These are phyloP conservation scores for Helminthosporium solani DNA, from an alignment of 2,329 filamentous ascomycete genomes.

Conservation along the genomic window DNA sequence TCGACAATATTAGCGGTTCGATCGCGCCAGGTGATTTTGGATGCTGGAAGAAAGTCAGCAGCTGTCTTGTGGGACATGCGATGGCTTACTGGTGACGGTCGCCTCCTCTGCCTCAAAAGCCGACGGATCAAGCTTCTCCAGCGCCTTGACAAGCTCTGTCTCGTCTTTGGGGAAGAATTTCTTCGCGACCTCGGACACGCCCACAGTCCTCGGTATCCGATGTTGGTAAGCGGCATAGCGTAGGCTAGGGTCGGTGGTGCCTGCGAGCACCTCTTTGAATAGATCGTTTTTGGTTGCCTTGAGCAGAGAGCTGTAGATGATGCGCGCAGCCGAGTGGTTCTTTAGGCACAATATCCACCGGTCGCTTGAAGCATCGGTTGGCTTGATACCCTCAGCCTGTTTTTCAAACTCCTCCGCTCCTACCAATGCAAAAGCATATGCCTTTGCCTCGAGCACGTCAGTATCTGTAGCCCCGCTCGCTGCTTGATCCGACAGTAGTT, in stretches of 20 bases:
- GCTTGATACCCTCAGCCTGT: conserved; percentile 54
- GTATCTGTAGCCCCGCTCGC: conserved; percentile 65
- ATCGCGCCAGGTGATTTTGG: conserved; percentile 79
- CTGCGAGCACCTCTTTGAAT: conserved; percentile 81
- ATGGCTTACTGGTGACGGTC: conserved; percentile 50
- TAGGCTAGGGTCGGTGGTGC: conserved; percentile 89
- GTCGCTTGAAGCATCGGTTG: conserved; percentile 40
- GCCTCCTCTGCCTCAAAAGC: conserved; percentile 51
- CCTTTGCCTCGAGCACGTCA: conserved; percentile 81
- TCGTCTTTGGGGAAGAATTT: conserved; percentile 73
- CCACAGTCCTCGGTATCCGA: conserved; percentile 80
- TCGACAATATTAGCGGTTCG: conserved; percentile 88
- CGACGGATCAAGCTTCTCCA: conserved; percentile 68
- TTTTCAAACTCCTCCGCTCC: conserved; percentile 85
- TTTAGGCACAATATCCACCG: conserved; percentile 77
- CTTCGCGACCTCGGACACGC: conserved; percentile 75
- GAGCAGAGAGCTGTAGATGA: conserved; percentile 79
- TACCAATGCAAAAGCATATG: conserved; percentile 74
- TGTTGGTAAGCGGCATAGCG: conserved; percentile 92
- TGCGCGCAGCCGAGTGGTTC: conserved; percentile 72
- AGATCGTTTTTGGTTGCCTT: conserved; percentile 68
- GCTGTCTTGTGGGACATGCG: background rate
- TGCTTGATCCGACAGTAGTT: conserved; percentile 62
- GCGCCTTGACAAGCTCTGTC: conserved; percentile 60
- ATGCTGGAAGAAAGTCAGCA: conserved; percentile 33